Conservation (phyloP, 2,329 filamentous ascomycete genomes). For the Phoma sp. region DNA sequence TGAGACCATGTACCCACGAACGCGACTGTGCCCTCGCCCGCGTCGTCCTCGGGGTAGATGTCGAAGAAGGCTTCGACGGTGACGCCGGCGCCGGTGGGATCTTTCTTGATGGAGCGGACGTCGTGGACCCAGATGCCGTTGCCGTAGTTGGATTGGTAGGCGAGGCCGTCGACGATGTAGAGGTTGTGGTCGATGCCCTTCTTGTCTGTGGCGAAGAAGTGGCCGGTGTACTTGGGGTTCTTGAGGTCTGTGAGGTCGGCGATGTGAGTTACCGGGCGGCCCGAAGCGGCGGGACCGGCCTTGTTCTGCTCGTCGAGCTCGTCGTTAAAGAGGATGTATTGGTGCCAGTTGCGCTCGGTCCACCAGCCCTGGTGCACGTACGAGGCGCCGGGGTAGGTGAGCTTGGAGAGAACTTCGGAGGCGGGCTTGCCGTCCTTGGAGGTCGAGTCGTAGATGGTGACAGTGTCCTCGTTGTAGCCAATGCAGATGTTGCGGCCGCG, state of each 20-base stretch:
- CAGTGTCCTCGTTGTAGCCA: conserved; percentile 62
- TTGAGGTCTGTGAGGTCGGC: conserved; percentile 44
- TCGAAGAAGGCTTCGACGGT: conserved; percentile 53
- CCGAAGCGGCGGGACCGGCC: conserved; percentile 40
- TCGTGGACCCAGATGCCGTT: conserved; percentile 51
- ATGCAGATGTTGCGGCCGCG: conserved; percentile 62
- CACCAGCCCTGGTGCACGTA: conserved; percentile 69
- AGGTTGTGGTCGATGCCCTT: conserved; percentile 56
- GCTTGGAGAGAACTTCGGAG: conserved; percentile 63
- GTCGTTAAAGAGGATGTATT: conserved; percentile 45
- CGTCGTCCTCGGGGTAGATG: conserved; percentile 53
- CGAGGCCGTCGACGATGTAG: conserved; percentile 51
- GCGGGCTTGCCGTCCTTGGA: conserved; percentile 62
- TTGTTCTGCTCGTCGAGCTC: conserved; percentile 42
- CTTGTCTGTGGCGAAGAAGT: conserved; percentile 49
- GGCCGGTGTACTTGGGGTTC: conserved; percentile 50
- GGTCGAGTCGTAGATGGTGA: conserved; percentile 61
- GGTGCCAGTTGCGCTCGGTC: conserved; percentile 48
- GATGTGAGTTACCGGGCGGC: conserved; percentile 45
- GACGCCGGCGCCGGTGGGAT: conserved; percentile 49
- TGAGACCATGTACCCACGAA: conserved; percentile 56
- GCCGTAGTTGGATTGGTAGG: conserved; percentile 54
- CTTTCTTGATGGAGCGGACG: conserved; percentile 48
- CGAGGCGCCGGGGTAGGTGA: conserved; percentile 60
- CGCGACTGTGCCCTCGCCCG: conserved; percentile 42